Evolutionary conservation across 352 stramenopile genomes (phyloP), one percentile per base, ranked within the genome.

Genomic region (Globisporangium nagaii): DNA sequence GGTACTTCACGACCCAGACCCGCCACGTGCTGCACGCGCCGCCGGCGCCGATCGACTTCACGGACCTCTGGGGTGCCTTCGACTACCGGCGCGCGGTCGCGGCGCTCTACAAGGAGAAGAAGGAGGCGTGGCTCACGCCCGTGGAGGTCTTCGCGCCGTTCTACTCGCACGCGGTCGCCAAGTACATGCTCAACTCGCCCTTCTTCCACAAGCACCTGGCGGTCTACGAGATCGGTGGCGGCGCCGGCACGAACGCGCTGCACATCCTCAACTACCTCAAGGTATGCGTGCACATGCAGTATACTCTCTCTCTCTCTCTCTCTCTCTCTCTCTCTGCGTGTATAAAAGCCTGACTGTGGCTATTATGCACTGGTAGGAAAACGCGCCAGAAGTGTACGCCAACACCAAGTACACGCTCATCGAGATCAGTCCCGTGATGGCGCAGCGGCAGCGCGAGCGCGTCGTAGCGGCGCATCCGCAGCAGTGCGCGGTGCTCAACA

Each of bases 181-280:
- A 77, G 35, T 96, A 95, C 70, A 93, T 97, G 68, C 68, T 95
- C 25, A 73, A 79, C 64, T 89, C 82, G 40, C 80, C 84, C 0
- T 79, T 80, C 50, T 65, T 67, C 40, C 63, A 72, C 39, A 58
- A 75, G 32, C 58, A 73, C 44, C 62, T 94, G 49, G 58, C 75
- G 61, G 84, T 97, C 54, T 89, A 81, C 58, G 89, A 97, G 58
- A 88, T 95, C 36, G 89, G 89, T 34, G 89, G 87, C 25, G 89
- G 89, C 4, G 82, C 88, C 5, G 87, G 89, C 57, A 95, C 84
- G 28, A 96, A 96, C 44, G 89, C 89, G 42, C 69, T 94, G 50
- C 80, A 95, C 47, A 93, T 97, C 43, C 79, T 97, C 24, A 81
- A 97, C 65, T 95, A 85, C 60, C 60, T 97, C 28, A 71, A 78